A percentile compares a stretch with the other conserved stretches of the same genome.
These are phyloP conservation scores for Cytospora leucostoma DNA, from an alignment of 2,329 filamentous ascomycete species.

Conservation along the genomic window DNA sequence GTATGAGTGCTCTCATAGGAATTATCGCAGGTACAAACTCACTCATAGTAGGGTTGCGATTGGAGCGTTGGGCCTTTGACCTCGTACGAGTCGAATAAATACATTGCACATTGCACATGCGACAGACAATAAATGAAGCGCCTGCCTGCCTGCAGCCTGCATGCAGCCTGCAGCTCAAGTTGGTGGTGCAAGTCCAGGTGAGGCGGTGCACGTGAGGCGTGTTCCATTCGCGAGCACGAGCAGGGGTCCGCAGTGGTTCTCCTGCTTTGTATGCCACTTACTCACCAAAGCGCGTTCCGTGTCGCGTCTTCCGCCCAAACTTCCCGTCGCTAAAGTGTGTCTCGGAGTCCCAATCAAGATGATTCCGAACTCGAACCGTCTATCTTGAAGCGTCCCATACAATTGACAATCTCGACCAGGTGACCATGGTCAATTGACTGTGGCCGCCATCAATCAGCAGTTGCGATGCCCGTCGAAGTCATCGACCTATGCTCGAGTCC, in stretches of 20 bases:
- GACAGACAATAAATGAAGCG: too few species aligned
- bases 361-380: neutral
- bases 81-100: neutral
- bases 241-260: neutral
- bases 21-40: neutral
- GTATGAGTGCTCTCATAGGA: too few species aligned
- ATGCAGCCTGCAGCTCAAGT: neutral
- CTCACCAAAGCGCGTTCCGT: neutral
- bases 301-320: neutral
- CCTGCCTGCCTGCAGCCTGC: too few species aligned
- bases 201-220: slow-evolving; percentile 2
- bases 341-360: neutral
- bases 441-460: neutral
- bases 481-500: slow-evolving; percentile 30
- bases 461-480: slow-evolving; percentile 23
- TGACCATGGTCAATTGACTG: neutral
- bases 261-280: too few species aligned
- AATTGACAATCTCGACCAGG: slow-evolving; percentile 1
- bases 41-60: neutral
- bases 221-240: neutral
- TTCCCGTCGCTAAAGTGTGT: neutral
- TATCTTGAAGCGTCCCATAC: neutral
- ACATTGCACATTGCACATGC: neutral
- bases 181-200: neutral
- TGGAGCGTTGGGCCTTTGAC: neutral